Evolutionary conservation across 2,329 filamentous ascomycete species (phyloP).

Genomic region (Fusarium stilboides): DNA sequence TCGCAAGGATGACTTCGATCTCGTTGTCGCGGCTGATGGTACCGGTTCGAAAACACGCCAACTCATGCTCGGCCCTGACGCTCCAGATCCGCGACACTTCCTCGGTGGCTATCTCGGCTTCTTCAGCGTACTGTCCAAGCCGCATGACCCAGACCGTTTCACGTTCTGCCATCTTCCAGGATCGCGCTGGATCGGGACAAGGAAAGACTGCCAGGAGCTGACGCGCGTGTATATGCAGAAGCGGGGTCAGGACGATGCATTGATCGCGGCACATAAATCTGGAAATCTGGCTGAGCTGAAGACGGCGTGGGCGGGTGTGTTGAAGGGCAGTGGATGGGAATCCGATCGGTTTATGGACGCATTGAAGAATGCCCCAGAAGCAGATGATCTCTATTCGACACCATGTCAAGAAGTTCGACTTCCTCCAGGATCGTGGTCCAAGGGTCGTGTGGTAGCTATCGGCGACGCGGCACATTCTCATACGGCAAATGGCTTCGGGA

Average conservation of each 20-base stretch:
- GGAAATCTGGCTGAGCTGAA: slow-evolving; percentile 19
- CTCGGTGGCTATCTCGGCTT: slow-evolving; percentile 38
- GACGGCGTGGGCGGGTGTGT: slow-evolving; percentile 3
- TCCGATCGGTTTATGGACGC: slow-evolving; percentile 16
- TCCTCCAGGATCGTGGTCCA: slow-evolving; percentile 13
- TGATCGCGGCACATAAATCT: slow-evolving; percentile 14
- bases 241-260: background rate
- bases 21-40: slow-evolving; percentile 26
- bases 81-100: slow-evolving; percentile 27
- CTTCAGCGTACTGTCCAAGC: slow-evolving; percentile 4
- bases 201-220: background rate
- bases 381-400: slow-evolving; percentile 21
- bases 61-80: slow-evolving; percentile 32
- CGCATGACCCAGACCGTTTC: slow-evolving; percentile 6
- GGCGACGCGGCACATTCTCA: slow-evolving; percentile 26
- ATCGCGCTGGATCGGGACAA: slow-evolving; percentile 6
- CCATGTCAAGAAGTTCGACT: slow-evolving; percentile 19
- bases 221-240: slow-evolving; percentile 19
- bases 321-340: slow-evolving; percentile 3
- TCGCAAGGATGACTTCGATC: slow-evolving; percentile 9
- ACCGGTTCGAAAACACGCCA: slow-evolving; percentile 19
- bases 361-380: slow-evolving; percentile 4
- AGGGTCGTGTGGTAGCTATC: slow-evolving; percentile 14
- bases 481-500: slow-evolving; percentile 20
- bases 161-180: slow-evolving; percentile 15